Evolutionary conservation across 106 monocot genomes (phyloP).

Genomic region (Dendrobium nobile): DNA sequence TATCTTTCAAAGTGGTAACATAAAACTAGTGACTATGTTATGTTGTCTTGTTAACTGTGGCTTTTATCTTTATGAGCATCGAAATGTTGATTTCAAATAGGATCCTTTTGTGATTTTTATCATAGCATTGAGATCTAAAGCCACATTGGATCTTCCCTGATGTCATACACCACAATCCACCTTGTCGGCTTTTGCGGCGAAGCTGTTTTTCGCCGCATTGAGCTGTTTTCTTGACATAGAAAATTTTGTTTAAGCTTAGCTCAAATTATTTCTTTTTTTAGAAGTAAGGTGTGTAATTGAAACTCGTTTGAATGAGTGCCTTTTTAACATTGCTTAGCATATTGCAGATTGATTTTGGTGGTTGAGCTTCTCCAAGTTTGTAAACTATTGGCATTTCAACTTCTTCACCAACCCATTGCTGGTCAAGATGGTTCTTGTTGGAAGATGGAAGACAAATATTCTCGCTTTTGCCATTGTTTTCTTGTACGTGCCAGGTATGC

Average conservation of each 20-base stretch:
- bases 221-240: neutral
- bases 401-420: neutral
- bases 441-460: neutral
- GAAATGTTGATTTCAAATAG: neutral
- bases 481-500: conserved; percentile 2
- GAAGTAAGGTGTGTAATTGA: neutral
- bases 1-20: neutral
- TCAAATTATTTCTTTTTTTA: neutral
- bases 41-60: neutral
- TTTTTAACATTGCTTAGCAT: neutral
- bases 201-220: neutral
- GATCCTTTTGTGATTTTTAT: neutral
- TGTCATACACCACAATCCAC: neutral
- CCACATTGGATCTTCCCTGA: neutral
- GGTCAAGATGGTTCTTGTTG: conserved; percentile 1
- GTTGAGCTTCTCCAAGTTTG: too few relatives aligned
- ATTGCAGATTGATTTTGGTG: conserved; percentile 4
- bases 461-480: conserved; percentile 1
- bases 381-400: neutral
- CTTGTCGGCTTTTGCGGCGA: neutral
- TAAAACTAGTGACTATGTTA: neutral
- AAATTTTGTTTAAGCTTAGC: neutral
- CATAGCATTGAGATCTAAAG: neutral
- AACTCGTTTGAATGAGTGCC: neutral
- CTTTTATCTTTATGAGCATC: neutral